Evolutionary conservation across 2,329 filamentous ascomycete genomes (phyloP).

Genomic region (Aspergillus flavus): DNA sequence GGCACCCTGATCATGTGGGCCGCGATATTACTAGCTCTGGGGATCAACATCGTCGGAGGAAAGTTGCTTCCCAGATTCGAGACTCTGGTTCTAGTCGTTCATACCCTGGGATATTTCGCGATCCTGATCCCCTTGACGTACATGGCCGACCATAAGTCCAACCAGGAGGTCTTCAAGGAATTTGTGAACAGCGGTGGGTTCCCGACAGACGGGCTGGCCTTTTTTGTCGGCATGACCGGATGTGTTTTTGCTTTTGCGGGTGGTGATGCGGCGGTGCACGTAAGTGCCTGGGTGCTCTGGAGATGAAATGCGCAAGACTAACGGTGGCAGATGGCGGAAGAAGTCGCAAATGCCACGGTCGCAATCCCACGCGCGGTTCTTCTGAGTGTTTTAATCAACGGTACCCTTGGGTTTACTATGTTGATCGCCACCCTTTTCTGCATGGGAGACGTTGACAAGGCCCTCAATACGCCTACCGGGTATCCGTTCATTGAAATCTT

Average conservation of each 20-base stretch:
- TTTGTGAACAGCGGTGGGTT: slow-evolving; percentile 53
- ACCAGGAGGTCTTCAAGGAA: slow-evolving; percentile 49
- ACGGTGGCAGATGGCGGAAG: slow-evolving; percentile 38
- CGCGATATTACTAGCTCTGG: slow-evolving; percentile 40
- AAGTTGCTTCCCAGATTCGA: slow-evolving; percentile 52
- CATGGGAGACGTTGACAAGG: slow-evolving; percentile 34
- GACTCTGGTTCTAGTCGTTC: slow-evolving; percentile 51
- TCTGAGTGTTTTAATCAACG: slow-evolving; percentile 41
- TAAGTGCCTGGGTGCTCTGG: slow-evolving; percentile 22
- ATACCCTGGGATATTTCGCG: slow-evolving; percentile 56
- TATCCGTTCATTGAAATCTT: slow-evolving; percentile 42
- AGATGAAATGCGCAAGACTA: not conserved
- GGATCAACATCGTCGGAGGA: slow-evolving; percentile 49
- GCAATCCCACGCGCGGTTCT: slow-evolving; percentile 42
- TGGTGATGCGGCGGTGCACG: slow-evolving; percentile 41
- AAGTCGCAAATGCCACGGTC: slow-evolving; percentile 41
- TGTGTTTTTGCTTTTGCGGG: slow-evolving; percentile 43
- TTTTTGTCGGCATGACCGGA: slow-evolving; percentile 39
- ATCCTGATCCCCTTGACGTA: slow-evolving; percentile 52
- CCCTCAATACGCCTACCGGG: slow-evolving; percentile 30
- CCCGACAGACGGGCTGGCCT: slow-evolving; percentile 45
- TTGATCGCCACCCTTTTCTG: slow-evolving; percentile 44
- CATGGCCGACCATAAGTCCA: slow-evolving; percentile 44
- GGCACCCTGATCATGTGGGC: slow-evolving; percentile 53
- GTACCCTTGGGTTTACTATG: slow-evolving; percentile 39